Evolutionary conservation across 169 alveolate species (phyloP), one percentile per base, ranked within the genome.

Genomic region (Plasmodium sp.): DNA sequence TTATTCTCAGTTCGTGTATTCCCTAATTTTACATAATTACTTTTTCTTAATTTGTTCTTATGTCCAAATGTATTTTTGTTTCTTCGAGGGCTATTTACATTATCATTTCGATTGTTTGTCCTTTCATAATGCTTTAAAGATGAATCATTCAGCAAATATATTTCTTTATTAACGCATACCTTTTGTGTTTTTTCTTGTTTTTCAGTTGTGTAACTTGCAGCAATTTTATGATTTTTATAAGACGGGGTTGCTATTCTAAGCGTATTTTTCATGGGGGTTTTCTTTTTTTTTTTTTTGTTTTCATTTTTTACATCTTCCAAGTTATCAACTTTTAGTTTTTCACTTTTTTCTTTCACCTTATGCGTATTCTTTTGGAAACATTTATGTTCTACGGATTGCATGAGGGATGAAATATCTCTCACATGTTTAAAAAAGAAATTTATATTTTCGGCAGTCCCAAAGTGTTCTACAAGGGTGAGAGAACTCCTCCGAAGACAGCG

Each of bases 371-470:
- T 41, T 72, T 27, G 74, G 83, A 36, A 16, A 39, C 39, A 71
- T 43, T 43, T 72, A n/a, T 72, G 58, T 56, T 84, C 45, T 22
- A 41, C 34, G 36, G 92, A 72, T 41, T 84, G 74, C 39, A 84
- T 71, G 73, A 84, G 71, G 33, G 77, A 71, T 41, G 84, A 71
- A 72, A 84, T 84, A 84, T 84, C 92, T 12, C 72, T 71, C 77
- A 84, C 71, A 43, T 72, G 71, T 22, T 56, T 84, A 34, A 62
- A 45, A 27, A 84, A 22, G 54, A 56, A 36, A 22, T 84, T 67
- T 22, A 84, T 41, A 84, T 84, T 84, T 72, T 71, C 83, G 54
- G 22, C 54, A 7, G 83, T 22, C 51, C 71, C 92, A 73, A 84
- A 71, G 83, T 12, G 73, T 41, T 73, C 83, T 71, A 71, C 45